These are phyloP conservation scores for Collybia sp. DNA, from an alignment of 768 basidiomycete species.

Conservation along the genomic window DNA sequence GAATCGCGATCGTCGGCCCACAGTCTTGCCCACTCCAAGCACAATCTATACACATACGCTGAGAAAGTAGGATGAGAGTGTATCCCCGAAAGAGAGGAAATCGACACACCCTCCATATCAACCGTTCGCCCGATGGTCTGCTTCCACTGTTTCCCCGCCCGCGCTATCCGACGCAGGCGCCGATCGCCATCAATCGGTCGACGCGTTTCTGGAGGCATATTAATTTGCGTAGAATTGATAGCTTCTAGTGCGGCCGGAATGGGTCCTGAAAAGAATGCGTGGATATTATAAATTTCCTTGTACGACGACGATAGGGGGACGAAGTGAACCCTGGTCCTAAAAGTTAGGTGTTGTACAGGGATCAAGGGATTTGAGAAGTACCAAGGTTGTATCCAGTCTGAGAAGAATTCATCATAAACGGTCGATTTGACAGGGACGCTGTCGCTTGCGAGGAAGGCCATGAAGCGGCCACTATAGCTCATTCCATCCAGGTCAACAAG, in stretches of 20 bases:
- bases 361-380: slow-evolving; percentile 9
- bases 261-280: slow-evolving; percentile 90
- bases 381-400: slow-evolving; percentile 91
- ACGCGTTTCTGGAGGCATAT: slow-evolving; percentile 26
- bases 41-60: slow-evolving; percentile 87
- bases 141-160: slow-evolving; percentile 93
- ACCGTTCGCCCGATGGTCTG: slow-evolving; percentile 72
- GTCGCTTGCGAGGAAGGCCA: slow-evolving; percentile 81
- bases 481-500: slow-evolving; percentile 91
- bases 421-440: slow-evolving; percentile 89
- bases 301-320: slow-evolving; percentile 89
- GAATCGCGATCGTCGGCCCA: slow-evolving; percentile 80
- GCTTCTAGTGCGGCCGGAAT: slow-evolving; percentile 51
- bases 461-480: slow-evolving; percentile 90
- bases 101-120: slow-evolving; percentile 85
- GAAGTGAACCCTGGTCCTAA: slow-evolving; percentile 76
- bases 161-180: slow-evolving; percentile 75
- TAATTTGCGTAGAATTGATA: slow-evolving; percentile 43
- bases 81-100: neutral
- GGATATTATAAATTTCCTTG: slow-evolving; percentile 89
- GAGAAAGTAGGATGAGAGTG: slow-evolving; percentile 3
- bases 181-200: slow-evolving; percentile 58
- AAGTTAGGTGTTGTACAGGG: slow-evolving; percentile 1
- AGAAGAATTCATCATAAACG: slow-evolving; percentile 88
- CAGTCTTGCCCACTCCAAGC: slow-evolving; percentile 84